phyloP scores from a whole-genome alignment of 2,329 filamentous ascomycete species.

The Periconia sp. region DNA sequence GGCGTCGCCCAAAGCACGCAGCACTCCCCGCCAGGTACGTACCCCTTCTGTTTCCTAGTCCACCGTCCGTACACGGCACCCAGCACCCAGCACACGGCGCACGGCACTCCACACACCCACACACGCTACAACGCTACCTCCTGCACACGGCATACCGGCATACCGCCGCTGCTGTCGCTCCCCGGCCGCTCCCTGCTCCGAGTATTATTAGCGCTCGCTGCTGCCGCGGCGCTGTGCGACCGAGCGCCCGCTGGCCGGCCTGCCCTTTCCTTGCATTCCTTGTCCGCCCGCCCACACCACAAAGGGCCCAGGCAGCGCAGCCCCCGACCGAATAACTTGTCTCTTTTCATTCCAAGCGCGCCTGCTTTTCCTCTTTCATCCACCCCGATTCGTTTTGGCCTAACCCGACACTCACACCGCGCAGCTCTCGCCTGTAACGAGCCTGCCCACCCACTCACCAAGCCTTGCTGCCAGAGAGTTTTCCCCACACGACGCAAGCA shows the following conservation, averaged over 20 bases:
- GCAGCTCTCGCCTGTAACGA: constrained; percentile 36
- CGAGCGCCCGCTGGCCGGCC: constrained; percentile 24
- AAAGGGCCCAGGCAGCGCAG: constrained; percentile 39
- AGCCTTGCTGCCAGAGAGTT: constrained; percentile 35
- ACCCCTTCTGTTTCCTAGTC: not conserved
- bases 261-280: constrained; percentile 46
- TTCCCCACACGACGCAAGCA: constrained; percentile 47
- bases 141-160: too few relatives aligned
- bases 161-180: constrained; percentile 6
- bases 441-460: constrained; percentile 33
- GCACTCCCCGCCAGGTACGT: constrained; percentile 1
- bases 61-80: not conserved
- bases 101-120: too few relatives aligned
- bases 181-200: constrained; percentile 26
- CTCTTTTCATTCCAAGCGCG: constrained; percentile 44
- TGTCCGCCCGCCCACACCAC: constrained; percentile 36
- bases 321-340: constrained; percentile 40
- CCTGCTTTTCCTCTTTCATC: constrained; percentile 46
- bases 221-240: constrained; percentile 32
- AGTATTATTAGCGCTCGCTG: constrained; percentile 15
- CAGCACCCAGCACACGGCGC: too few relatives aligned
- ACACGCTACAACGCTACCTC: too few relatives aligned
- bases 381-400: constrained; percentile 37
- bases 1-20: constrained; percentile 1
- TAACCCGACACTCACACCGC: too few relatives aligned